phyloP scores from a whole-genome alignment of 305 asterid genomes.

The Fraxinus dipetala region DNA sequence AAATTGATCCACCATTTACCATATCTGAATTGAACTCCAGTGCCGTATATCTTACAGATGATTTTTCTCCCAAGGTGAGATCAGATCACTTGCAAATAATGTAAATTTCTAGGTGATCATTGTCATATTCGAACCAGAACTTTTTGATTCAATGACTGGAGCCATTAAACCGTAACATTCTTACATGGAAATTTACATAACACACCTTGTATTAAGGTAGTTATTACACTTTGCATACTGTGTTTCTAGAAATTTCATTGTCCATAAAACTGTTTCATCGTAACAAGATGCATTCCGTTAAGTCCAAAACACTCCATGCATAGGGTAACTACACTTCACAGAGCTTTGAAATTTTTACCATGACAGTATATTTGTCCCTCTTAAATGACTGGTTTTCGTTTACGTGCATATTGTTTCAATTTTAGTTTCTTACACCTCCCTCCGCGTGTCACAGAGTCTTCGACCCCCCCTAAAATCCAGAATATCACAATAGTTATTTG shows the following conservation, averaged over 20 bases:
- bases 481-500: background rate
- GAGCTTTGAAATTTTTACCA: background rate
- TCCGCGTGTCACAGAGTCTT: background rate
- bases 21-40: conserved; percentile 75
- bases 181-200: background rate
- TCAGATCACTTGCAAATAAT: background rate
- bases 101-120: background rate
- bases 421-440: background rate
- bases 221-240: background rate
- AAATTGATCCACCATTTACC: conserved; percentile 81
- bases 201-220: background rate
- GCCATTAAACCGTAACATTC: background rate
- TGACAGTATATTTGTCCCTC: background rate
- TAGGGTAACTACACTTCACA: background rate
- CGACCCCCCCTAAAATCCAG: background rate
- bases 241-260: background rate
- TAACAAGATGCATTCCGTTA: background rate
- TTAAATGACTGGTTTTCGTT: background rate
- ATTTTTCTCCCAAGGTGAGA: conserved; percentile 88
- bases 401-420: background rate
- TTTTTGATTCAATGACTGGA: background rate
- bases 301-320: background rate
- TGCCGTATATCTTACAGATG: conserved; percentile 87
- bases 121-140: background rate
- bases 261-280: background rate